Conservation (phyloP, 148 eudicot species). For the Nyssa sinensis region DNA sequence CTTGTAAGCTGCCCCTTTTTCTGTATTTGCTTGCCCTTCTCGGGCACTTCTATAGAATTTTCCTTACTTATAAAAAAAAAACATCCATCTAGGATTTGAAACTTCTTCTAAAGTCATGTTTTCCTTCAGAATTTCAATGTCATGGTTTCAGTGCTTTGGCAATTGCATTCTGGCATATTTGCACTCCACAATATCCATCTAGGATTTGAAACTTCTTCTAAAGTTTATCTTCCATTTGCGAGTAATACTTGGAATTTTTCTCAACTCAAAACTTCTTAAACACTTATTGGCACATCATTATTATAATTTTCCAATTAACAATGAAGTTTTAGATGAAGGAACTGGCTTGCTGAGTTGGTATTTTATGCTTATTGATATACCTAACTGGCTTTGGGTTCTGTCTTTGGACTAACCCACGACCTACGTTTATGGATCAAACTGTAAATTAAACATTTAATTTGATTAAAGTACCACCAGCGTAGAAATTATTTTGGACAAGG, state of each 20-base stretch:
- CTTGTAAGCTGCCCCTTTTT: no score
- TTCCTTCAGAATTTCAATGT: not conserved
- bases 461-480: not conserved
- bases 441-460: not conserved
- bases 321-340: not conserved
- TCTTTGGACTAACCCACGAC: not conserved
- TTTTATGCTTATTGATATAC: not conserved
- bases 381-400: not conserved
- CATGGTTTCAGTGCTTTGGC: not conserved
- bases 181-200: not conserved
- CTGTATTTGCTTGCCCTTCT: no score
- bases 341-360: not conserved
- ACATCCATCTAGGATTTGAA: no score
- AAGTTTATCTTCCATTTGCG: not conserved
- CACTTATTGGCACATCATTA: not conserved
- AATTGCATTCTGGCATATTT: not conserved
- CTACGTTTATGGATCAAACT: not conserved
- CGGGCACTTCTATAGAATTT: no score
- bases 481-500: not conserved
- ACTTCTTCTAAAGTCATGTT: not conserved
- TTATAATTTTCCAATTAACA: not conserved
- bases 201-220: not conserved
- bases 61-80: no score
- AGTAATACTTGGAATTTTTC: not conserved
- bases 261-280: not conserved